Evolutionary conservation across 2,329 filamentous ascomycete species (phyloP).

Genomic region (Corynespora cassiicola): DNA sequence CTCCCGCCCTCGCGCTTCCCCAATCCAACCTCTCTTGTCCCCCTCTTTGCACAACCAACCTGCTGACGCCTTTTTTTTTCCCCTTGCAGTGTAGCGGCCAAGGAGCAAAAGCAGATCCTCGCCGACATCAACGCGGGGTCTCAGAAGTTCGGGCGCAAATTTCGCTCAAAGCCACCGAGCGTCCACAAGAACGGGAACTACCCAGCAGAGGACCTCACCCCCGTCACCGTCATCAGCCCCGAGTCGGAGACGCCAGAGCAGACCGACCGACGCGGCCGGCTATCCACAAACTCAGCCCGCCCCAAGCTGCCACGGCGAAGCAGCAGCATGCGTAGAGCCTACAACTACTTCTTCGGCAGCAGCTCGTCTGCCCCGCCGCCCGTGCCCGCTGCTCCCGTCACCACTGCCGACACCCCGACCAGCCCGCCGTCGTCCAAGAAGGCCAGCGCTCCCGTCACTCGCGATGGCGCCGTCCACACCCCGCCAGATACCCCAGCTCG

Average conservation of each 20-base stretch:
- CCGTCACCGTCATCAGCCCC: slow-evolving; percentile 32
- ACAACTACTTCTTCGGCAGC: slow-evolving; percentile 49
- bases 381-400: slow-evolving; percentile 34
- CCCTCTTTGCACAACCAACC: not conserved
- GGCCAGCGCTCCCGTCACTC: slow-evolving; percentile 18
- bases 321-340: slow-evolving; percentile 48
- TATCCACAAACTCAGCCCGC: slow-evolving; percentile 35
- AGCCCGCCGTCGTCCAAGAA: slow-evolving; percentile 25
- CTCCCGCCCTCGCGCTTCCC: not conserved
- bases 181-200: slow-evolving; percentile 25
- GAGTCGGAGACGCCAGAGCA: slow-evolving; percentile 22
- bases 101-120: slow-evolving; percentile 48
- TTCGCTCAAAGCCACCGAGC: slow-evolving; percentile 22
- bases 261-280: slow-evolving; percentile 40
- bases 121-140: slow-evolving; percentile 46
- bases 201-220: slow-evolving; percentile 35
- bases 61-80: slow-evolving; percentile 1
- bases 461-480: slow-evolving; percentile 38
- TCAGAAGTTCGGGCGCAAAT: slow-evolving; percentile 42
- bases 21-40: not conserved
- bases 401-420: slow-evolving; percentile 24
- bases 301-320: slow-evolving; percentile 44
- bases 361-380: slow-evolving; percentile 25
- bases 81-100: slow-evolving; percentile 33
- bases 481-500: slow-evolving; percentile 39